Conservation (phyloP, 177 flowering plant species). For the Vitis hybrid region DNA sequence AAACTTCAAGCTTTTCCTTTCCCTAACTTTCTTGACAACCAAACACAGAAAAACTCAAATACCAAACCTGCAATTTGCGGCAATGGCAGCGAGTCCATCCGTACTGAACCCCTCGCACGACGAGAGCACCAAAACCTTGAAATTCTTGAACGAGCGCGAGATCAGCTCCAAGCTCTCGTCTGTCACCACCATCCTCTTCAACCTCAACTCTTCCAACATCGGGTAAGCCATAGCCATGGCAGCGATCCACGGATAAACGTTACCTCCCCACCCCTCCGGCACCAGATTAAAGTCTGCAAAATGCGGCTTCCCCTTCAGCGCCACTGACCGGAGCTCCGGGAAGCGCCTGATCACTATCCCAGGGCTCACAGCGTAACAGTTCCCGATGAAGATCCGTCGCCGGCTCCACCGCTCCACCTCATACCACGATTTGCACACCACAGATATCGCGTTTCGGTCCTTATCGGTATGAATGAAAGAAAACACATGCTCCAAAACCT, state of each 20-base stretch:
- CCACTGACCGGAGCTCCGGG: constrained; percentile 61
- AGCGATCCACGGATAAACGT: constrained; percentile 65
- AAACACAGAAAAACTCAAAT: not conserved
- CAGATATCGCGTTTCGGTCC: constrained; percentile 72
- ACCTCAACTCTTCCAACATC: constrained; percentile 72
- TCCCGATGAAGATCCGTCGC: constrained; percentile 61
- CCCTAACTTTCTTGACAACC: not conserved
- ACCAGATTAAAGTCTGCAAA: constrained; percentile 84
- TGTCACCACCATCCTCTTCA: constrained; percentile 81
- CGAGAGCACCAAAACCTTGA: constrained; percentile 58
- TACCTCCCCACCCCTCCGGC: constrained; percentile 84
- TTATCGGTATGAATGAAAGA: constrained; percentile 54
- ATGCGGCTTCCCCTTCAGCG: constrained; percentile 84
- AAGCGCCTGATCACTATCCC: constrained; percentile 46
- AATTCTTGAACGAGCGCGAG: constrained; percentile 59
- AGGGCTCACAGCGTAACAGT: constrained; percentile 80
- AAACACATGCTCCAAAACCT: constrained; percentile 83
- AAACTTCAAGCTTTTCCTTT: not conserved
- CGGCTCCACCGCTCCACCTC: constrained; percentile 67
- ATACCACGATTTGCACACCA: constrained; percentile 87
- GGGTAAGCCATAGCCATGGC: constrained; percentile 61
- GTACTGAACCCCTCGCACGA: constrained; percentile 82
- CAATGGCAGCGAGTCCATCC: constrained; percentile 81
- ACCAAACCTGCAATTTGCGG: constrained; percentile 83
- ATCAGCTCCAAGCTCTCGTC: constrained; percentile 72